Percentiles rank a stretch among this genome's conserved stretches.
Evolutionary conservation across 768 basidiomycete genomes (phyloP).

Genomic region (Scleroderma bovista): DNA sequence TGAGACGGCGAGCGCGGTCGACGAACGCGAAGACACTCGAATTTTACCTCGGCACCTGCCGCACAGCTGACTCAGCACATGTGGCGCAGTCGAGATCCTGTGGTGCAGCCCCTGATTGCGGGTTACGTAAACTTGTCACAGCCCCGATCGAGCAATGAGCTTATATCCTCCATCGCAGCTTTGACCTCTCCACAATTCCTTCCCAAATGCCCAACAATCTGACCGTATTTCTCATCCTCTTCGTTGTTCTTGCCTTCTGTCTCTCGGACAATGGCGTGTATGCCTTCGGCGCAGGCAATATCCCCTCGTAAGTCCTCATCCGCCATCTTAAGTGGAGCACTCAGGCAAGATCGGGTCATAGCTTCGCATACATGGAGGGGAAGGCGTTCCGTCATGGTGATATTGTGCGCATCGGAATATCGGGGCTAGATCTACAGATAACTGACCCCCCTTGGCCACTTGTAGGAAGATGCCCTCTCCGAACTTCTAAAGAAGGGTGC

Average conservation of each 20-base stretch:
- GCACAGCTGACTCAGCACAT: slow-evolving; percentile 25
- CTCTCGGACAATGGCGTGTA: slow-evolving; percentile 53
- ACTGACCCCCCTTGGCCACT: slow-evolving; percentile 9
- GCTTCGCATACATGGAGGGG: slow-evolving; percentile 83
- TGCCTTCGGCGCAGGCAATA: slow-evolving; percentile 84
- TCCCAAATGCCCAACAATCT: slow-evolving; percentile 19
- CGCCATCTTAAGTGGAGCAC: not conserved
- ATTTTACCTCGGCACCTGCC: slow-evolving; percentile 30
- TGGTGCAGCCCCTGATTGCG: too few species aligned
- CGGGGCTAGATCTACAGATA: slow-evolving; percentile 4
- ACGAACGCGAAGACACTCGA: slow-evolving; percentile 16
- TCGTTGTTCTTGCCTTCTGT: slow-evolving; percentile 52
- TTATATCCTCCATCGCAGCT: too few species aligned
- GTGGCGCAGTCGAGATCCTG: slow-evolving; percentile 8
- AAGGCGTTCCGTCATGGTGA: slow-evolving; percentile 87
- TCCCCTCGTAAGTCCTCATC: slow-evolving; percentile 52
- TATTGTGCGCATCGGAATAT: slow-evolving; percentile 46
- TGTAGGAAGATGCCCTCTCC: slow-evolving; percentile 65
- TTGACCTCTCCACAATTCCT: not conserved
- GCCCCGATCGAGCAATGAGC: not conserved
- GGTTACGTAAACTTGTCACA: not conserved
- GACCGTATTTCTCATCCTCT: slow-evolving; percentile 38
- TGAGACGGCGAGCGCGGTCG: slow-evolving; percentile 21
- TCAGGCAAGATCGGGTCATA: slow-evolving; percentile 19
- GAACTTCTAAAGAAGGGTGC: slow-evolving; percentile 53